Conservation (phyloP, 345 rosid genomes). For the Bruguiera parviflora region DNA sequence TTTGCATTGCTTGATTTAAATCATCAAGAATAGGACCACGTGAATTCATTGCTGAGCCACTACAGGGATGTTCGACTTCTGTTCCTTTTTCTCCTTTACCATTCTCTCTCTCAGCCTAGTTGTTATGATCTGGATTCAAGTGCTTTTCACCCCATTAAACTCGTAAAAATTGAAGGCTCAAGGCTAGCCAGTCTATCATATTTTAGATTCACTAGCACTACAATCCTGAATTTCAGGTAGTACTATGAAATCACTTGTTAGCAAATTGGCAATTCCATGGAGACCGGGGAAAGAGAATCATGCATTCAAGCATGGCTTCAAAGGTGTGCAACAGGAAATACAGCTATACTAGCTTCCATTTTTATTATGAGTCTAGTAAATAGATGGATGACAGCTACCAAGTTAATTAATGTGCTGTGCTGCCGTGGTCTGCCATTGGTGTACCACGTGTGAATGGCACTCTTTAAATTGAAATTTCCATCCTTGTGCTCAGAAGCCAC, state of each 20-base stretch:
- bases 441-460: no score
- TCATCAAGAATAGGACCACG: conserved; percentile 9
- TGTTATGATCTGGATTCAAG: conserved; percentile 20
- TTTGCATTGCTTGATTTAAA: background rate
- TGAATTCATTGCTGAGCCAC: conserved; percentile 31
- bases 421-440: no score
- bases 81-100: background rate
- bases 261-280: no score
- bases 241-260: no score
- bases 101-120: background rate
- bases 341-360: no score
- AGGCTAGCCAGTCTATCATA: background rate
- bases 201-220: background rate
- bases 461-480: background rate
- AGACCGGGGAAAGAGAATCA: background rate
- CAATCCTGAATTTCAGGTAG: no score
- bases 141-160: background rate
- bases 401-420: no score
- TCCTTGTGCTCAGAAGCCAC: background rate
- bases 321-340: background rate
- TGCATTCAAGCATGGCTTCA: background rate
- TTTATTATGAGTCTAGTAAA: no score
- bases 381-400: background rate
- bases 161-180: no score
- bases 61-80: background rate